Evolutionary conservation across 2,329 filamentous ascomycete genomes (phyloP).

Genomic region (Aspergillus sp.): DNA sequence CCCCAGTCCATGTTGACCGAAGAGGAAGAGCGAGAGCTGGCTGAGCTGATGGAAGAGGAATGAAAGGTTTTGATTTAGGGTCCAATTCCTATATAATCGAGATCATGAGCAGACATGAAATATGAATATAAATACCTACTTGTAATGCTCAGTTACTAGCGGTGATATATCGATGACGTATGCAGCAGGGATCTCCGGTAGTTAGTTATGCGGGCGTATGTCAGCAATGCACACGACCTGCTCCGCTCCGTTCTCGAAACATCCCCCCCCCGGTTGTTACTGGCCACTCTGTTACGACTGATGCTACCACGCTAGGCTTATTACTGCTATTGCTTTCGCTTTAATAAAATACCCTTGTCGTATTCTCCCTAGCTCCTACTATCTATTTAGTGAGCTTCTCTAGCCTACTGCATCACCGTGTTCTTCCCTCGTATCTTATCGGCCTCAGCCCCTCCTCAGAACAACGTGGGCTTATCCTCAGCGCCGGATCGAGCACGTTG

Average conservation of each 20-base stretch:
- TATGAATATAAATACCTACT: too few relatives aligned
- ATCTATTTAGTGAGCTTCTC: not conserved
- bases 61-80: not conserved
- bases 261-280: not conserved
- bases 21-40: slow-evolving; percentile 89
- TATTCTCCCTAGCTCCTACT: not conserved
- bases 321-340: not conserved
- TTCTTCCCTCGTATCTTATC: slow-evolving; percentile 7
- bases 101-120: not conserved
- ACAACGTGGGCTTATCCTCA: slow-evolving; percentile 10
- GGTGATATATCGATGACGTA: slow-evolving; percentile 27
- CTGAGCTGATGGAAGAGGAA: slow-evolving; percentile 77
- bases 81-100: not conserved
- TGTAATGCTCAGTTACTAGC: too few relatives aligned
- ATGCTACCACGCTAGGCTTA: not conserved
- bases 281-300: too few relatives aligned
- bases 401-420: not conserved
- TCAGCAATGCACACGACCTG: not conserved
- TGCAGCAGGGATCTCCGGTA: slow-evolving; percentile 21
- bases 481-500: slow-evolving; percentile 6
- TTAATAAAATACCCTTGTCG: too few relatives aligned
- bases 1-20: slow-evolving; percentile 59
- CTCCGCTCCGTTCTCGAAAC: slow-evolving; percentile 1
- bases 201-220: not conserved
- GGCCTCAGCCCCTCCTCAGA: slow-evolving; percentile 5